Evolutionary conservation across 306 rosid species (phyloP).

Genomic region (Begonia loranthoides): DNA sequence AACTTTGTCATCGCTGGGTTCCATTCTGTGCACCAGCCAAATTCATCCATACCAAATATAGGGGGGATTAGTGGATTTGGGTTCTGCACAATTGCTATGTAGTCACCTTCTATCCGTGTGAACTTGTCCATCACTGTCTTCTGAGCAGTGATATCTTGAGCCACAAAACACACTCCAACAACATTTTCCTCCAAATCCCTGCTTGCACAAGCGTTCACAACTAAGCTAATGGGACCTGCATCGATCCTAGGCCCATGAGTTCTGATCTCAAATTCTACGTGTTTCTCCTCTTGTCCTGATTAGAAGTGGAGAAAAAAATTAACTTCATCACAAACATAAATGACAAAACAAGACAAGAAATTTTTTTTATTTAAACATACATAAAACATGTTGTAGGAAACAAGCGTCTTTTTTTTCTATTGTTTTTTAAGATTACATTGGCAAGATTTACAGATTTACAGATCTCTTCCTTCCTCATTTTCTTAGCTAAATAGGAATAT

Average conservation of each 20-base stretch:
- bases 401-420: too few relatives aligned
- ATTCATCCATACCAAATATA: slow-evolving; percentile 84
- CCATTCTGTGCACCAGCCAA: slow-evolving; percentile 99
- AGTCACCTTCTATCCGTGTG: slow-evolving; percentile 92
- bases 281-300: slow-evolving; percentile 86
- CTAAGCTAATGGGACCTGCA: slow-evolving; percentile 60
- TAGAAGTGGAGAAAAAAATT: slow-evolving; percentile 15
- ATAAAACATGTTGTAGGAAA: too few relatives aligned
- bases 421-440: too few relatives aligned
- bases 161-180: slow-evolving; percentile 95
- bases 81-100: slow-evolving; percentile 90
- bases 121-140: slow-evolving; percentile 93
- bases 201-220: slow-evolving; percentile 94
- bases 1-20: slow-evolving; percentile 75
- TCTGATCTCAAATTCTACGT: slow-evolving; percentile 82
- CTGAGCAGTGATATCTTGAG: slow-evolving; percentile 89
- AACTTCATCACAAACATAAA: not conserved
- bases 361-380: too few relatives aligned
- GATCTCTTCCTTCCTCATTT: too few relatives aligned
- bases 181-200: slow-evolving; percentile 64
- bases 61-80: slow-evolving; percentile 89
- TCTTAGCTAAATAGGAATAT: too few relatives aligned
- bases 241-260: slow-evolving; percentile 52
- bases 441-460: too few relatives aligned
- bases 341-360: too few relatives aligned